phyloP scores from a whole-genome alignment of 2,329 filamentous ascomycete genomes.

The Penicillium sp. region DNA sequence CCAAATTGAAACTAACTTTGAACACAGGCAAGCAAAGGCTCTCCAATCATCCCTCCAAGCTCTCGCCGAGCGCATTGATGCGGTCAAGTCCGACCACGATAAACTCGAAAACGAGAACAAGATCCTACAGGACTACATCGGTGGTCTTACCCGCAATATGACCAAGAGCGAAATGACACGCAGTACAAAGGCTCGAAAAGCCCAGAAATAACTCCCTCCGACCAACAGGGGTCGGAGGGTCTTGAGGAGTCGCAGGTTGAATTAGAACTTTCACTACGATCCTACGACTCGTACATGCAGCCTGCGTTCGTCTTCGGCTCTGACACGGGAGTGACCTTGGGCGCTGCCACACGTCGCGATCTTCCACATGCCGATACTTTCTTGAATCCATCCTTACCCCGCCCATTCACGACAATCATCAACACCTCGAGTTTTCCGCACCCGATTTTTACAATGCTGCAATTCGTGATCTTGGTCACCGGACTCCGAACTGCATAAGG shows the following conservation, averaged over 20 bases:
- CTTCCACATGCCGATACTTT: background rate
- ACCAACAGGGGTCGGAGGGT: background rate
- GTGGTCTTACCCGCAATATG: slow-evolving; percentile 82
- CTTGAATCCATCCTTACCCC: background rate
- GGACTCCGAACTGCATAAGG: background rate
- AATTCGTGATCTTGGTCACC: background rate
- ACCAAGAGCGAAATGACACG: slow-evolving; percentile 58
- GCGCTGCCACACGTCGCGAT: background rate
- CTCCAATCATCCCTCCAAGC: slow-evolving; percentile 87
- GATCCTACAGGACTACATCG: slow-evolving; percentile 97
- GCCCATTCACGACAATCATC: background rate
- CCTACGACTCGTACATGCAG: slow-evolving; percentile 13
- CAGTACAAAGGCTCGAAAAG: slow-evolving; percentile 54
- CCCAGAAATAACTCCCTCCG: slow-evolving; percentile 35
- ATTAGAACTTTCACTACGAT: slow-evolving; percentile 9
- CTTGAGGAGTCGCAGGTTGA: slow-evolving; percentile 12
- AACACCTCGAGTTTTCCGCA: background rate
- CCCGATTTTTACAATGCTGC: background rate
- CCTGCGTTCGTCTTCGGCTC: background rate
- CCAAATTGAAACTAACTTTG: background rate
- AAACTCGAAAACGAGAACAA: slow-evolving; percentile 97
- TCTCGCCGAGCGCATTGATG: slow-evolving; percentile 91
- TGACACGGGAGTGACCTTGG: slow-evolving; percentile 1
- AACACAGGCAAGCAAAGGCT: slow-evolving; percentile 75
- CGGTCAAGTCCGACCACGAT: slow-evolving; percentile 90